phyloP scores from a whole-genome alignment of 169 alveolate species.

The Plasmodium knowlesi region DNA sequence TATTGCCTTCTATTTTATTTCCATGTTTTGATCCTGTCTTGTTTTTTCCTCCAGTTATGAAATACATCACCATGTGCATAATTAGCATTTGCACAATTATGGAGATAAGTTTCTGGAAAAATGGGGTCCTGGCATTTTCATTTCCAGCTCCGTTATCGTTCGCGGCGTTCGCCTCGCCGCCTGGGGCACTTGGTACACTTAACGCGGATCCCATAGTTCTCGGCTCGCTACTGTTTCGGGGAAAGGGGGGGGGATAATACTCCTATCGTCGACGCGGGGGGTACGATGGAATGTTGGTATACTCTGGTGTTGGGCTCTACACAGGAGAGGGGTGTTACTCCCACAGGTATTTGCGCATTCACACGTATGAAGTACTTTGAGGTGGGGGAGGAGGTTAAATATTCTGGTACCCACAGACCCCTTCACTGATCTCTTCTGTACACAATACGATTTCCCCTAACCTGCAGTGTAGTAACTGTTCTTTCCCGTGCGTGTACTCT shows the following conservation, averaged over 20 bases:
- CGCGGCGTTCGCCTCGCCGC: background rate
- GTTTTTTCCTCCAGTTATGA: constrained; percentile 79
- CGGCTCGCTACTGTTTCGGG: too few relatives aligned
- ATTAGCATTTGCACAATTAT: constrained; percentile 74
- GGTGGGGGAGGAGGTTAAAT: background rate
- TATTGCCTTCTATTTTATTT: constrained; percentile 7
- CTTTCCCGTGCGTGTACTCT: background rate
- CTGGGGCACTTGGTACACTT: constrained; percentile 1
- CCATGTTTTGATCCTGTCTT: constrained; percentile 22
- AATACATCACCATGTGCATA: constrained; percentile 78
- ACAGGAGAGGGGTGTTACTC: background rate
- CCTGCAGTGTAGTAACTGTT: background rate
- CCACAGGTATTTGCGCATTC: background rate
- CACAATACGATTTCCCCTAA: background rate
- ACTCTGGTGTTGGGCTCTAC: background rate
- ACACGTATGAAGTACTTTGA: background rate
- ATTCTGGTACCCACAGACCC: background rate
- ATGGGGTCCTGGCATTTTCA: constrained; percentile 68
- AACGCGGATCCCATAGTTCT: constrained; percentile 6
- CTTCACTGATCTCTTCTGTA: background rate
- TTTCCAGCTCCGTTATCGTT: background rate
- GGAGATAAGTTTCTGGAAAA: constrained; percentile 67
- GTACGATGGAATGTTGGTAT: background rate
- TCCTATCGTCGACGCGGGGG: background rate
- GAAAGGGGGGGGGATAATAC: too few relatives aligned